Evolutionary conservation across 73 alveolate species (phyloP).

Genomic region (Paramecium sexaurelia): DNA sequence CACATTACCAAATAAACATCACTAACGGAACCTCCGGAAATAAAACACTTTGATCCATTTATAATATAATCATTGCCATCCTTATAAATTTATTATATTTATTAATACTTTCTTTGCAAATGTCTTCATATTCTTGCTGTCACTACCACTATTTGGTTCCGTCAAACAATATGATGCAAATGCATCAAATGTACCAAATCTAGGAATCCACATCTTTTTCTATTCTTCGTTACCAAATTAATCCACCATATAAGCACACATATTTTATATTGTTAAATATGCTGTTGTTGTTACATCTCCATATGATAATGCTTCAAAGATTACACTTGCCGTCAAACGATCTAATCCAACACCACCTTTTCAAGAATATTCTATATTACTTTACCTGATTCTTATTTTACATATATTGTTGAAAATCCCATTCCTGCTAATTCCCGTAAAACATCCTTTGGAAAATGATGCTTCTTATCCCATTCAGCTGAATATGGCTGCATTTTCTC

Average conservation of each 20-base stretch:
- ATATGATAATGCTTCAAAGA: slow-evolving; percentile 80
- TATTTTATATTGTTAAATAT: slow-evolving; percentile 81
- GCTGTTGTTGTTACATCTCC: slow-evolving; percentile 85
- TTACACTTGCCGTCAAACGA: slow-evolving; percentile 80
- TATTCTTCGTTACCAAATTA: slow-evolving; percentile 75
- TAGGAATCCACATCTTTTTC: slow-evolving; percentile 74
- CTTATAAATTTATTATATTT: background rate
- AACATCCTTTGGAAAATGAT: slow-evolving; percentile 80
- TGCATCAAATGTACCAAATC: slow-evolving; percentile 68
- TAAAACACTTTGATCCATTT: slow-evolving; percentile 88
- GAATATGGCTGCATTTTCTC: slow-evolving; percentile 77
- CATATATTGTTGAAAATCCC: slow-evolving; percentile 83
- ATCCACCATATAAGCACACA: slow-evolving; percentile 85
- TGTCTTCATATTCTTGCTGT: slow-evolving; percentile 84
- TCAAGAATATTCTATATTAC: background rate
- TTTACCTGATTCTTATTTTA: slow-evolving; percentile 61
- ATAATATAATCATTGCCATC: slow-evolving; percentile 81
- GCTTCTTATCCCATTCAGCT: slow-evolving; percentile 87
- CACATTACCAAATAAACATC: slow-evolving; percentile 79
- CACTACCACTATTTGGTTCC: slow-evolving; percentile 91
- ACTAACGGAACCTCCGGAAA: slow-evolving; percentile 80
- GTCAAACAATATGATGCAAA: slow-evolving; percentile 88
- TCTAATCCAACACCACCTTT: slow-evolving; percentile 86
- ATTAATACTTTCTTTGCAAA: slow-evolving; percentile 57
- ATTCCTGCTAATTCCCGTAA: slow-evolving; percentile 76